Evolutionary conservation across 352 stramenopile genomes (phyloP), one percentile per base, ranked within the genome.

Genomic region (Pythium sp.): DNA sequence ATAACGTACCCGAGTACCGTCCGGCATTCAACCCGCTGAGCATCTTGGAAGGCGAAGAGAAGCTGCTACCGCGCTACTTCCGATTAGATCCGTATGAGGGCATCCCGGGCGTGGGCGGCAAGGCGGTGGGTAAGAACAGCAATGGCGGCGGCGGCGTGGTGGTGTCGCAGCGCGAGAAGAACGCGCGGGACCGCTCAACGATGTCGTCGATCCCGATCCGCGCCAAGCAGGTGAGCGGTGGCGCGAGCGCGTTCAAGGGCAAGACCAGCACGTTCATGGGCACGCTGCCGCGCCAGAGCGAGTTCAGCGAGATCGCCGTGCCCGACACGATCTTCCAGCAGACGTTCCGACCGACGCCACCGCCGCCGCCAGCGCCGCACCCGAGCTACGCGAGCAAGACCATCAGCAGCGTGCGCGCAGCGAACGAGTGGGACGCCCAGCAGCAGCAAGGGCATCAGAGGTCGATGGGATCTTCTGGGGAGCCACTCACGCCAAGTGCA

Each of bases 1-100:
- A 93, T 74, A 90, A 90, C 65, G 85, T 91, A 46, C 62, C 71
- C 14, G 82, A 87, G 58, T 93, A 93, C 71, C 76, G 82, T 0
- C 85, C 85, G 0, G 77, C 72, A 59, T 84, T 91, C 66, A 93
- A 93, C 64, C 83, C 85, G 53, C 63, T 90, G 49, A 90, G 77
- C 59, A 91, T 93, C 63, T 78, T 93, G 26, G 69, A 87, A 30
- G 74, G 72, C 22, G 85, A 91, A 68, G 83, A 91, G 63, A 79
- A 87, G 70, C 70, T 93, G n/a, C 67, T 93, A 58, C 85, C 85
- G 7, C 73, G 79, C 1, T 84, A 89, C 47, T 90, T 91, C 62
- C 63, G 74, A 5, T 67, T 93, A 9, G 85, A 93, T 49, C 81
- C 62, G 24, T 72, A 43, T 34, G 67, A 72, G 55, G 67, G 67